Conservation (phyloP, 1,284 basidiomycete species). For the Sphaerobolus stellatus region DNA sequence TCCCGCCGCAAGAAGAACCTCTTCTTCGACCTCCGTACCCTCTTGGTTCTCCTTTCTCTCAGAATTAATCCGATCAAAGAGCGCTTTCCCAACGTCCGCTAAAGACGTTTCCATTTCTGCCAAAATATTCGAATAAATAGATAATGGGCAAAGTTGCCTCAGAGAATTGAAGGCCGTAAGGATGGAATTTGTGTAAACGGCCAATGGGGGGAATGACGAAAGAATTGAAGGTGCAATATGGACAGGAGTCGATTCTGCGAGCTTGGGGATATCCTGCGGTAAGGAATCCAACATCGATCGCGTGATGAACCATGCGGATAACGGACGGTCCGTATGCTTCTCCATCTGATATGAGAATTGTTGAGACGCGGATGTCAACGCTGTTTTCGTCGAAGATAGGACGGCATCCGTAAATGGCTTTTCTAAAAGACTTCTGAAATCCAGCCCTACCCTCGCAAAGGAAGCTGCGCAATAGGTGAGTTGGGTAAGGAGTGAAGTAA, state of each 20-base stretch:
- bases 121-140: conserved; percentile 48
- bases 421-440: conserved; percentile 70
- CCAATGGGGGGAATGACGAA: conserved; percentile 76
- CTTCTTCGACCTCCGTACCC: conserved; percentile 38
- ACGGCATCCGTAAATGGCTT: conserved; percentile 66
- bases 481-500: conserved; percentile 86
- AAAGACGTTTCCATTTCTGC: conserved; percentile 53
- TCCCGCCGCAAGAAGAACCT: conserved; percentile 52
- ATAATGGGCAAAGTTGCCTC: conserved; percentile 74
- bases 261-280: conserved; percentile 9
- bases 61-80: conserved; percentile 35
- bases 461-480: conserved; percentile 91
- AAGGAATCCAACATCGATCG: conserved; percentile 23
- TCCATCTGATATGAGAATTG: conserved; percentile 18
- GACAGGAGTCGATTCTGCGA: conserved; percentile 18
- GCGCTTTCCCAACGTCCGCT: conserved; percentile 39
- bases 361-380: conserved; percentile 36
- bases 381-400: conserved; percentile 40
- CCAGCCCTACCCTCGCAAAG: conserved; percentile 87
- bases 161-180: conserved; percentile 78
- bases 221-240: conserved; percentile 70
- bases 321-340: conserved; percentile 23
- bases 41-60: conserved; percentile 26
- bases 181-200: conserved; percentile 72
- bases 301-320: conserved; percentile 53